Evolutionary conservation across 768 basidiomycete genomes (phyloP), one percentile per base, ranked within the genome.

Genomic region (Pholiota conissans): DNA sequence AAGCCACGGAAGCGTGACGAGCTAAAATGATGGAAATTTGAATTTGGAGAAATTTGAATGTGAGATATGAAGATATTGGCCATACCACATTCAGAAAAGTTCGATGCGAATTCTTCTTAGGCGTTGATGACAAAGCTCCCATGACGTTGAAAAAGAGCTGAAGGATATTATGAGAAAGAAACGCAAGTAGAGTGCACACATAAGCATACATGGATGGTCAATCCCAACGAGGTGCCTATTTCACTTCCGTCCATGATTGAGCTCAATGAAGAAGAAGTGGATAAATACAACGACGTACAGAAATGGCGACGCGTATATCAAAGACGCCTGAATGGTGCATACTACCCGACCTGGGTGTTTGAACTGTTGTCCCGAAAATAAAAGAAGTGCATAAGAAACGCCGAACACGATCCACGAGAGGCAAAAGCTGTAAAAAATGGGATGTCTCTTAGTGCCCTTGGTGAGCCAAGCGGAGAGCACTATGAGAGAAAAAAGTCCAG

Each of bases 351-450:
- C 52, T 16, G 73, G 70, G 11, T 30, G 37, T 26, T 57, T 49
- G 27, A 54, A 62, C 57, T 71, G 69, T 48, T 73, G 69, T 40
- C 73, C 73, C 57, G 71, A 67, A 57, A 75, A 67, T 27, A 65
- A 61, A 22, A 74, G 64, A 39, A 77, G 59, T 6, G 67, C 61
- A 61, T 73, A 75, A 9, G 74, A 74, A 29, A 71, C 28, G 28
- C 73, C 70, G 39, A 69, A 74, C 9, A 73, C 60, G 16, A 72
- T 69, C 74, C 74, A 77, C 1, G 71, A 66, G 22, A 70, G 49
- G 57, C 70, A 70, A 52, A 75, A 76, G 60, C 69, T 73, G 57
- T 71, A 74, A 64, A 72, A 75, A 11, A 72, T 71, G 16, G 69
- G 60, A 58, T 72, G 69, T 20, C 75, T 64, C 35, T 68, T 70